Base-by-base conservation (phyloP, 805 yeast genomes). In the Clavispora asparagi region DNA sequence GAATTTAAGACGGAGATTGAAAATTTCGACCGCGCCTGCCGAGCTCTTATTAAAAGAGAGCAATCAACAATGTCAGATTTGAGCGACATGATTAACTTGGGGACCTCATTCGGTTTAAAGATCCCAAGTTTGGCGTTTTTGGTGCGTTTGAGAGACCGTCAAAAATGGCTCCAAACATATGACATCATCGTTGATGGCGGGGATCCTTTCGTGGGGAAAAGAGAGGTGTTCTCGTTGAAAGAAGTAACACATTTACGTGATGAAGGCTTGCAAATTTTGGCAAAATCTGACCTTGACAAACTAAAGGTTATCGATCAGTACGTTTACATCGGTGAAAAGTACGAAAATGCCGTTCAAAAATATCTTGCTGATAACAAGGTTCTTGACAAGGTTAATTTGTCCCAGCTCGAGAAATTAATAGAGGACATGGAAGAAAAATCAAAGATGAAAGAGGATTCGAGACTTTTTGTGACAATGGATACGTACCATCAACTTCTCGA, bases 51-150 rank as follows among this genome's bases (percentile, higher is more conserved):
- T 14, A 55, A 78, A 2, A 61, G 59, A 19, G 54, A 58, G 25
- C 54, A 48, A 12, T 70, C 67, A 17, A 53, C 68, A 1, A 43
- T 68, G 7, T 70, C 67, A 13, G 85, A 82, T 25, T 71, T 80
- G 42, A 64, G 70, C 32, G 81, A 77, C 36, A 60, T 84, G 59
- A 74, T 82, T 23, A 75, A 71, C 39, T 60, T 79, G 32, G 92
- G 91, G 1, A 68, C 71, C 46, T 72, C 82, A 2, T 77, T 83
- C 56, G 86, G 86, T 4, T 61, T 86, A 33, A 72, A 68, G 6
- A 59, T 85, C 13, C 76, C 79, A 2, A 74, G 83, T 1, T 58
- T 71, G 41, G 51, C 48, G 14, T 70, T 71, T 43, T 53, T 71
- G n/a, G 56, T 53, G 2, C 58, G 77, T 40, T 50, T 72, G n/a